Evolutionary conservation across 805 yeast species (phyloP).

Genomic region (Nakazawaea ernobii): DNA sequence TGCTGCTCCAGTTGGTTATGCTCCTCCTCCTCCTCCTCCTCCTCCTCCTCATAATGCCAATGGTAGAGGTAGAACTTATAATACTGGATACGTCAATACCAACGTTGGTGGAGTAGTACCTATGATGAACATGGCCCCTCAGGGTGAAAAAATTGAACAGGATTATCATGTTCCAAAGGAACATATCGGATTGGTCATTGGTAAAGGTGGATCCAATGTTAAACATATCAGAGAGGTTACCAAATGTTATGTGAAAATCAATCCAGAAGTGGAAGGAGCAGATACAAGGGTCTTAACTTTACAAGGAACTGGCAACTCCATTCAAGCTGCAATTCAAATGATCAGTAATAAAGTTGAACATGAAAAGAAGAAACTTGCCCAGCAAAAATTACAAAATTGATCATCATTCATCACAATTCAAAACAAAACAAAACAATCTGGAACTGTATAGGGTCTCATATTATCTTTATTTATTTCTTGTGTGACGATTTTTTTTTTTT

Average conservation of each 20-base stretch:
- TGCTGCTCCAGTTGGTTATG: constrained; percentile 15
- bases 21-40: no score
- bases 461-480: background rate
- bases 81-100: constrained; percentile 15
- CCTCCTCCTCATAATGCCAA: background rate
- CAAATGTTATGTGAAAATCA: constrained; percentile 72
- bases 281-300: constrained; percentile 61
- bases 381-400: constrained; percentile 14
- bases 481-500: no score
- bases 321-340: constrained; percentile 66
- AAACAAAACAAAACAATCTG: no score
- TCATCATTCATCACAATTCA: no score
- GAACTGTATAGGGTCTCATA: no score
- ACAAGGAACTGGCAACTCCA: constrained; percentile 60
- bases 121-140: constrained; percentile 10
- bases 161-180: constrained; percentile 72
- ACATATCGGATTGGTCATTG: constrained; percentile 79
- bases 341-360: constrained; percentile 67
- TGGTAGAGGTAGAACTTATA: constrained; percentile 12
- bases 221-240: constrained; percentile 70
- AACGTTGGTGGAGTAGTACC: constrained; percentile 10
- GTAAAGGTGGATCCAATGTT: constrained; percentile 79
- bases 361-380: constrained; percentile 37
- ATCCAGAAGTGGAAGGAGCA: constrained; percentile 47
- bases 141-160: constrained; percentile 52